Base-by-base conservation (phyloP, 176 grass and related monocot genomes). In the Otatea glauca region DNA sequence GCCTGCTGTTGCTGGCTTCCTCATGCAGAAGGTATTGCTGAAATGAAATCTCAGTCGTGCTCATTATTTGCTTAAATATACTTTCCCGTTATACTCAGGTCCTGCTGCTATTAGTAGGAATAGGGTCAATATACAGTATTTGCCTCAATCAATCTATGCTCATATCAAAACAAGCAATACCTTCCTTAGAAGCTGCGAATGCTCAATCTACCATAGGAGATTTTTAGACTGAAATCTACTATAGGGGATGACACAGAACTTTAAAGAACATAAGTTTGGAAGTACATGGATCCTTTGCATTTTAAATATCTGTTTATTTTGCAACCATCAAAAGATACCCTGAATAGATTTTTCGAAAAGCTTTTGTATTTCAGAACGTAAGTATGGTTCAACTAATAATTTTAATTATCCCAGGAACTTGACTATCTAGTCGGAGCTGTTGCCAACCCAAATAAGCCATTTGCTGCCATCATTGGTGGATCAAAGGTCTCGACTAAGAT, bases 401-500 rank as follows among this genome's bases (percentile, higher is more conserved):
- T 79, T 16, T 11, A 7, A 53, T 83, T 43, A 25, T 53, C 0
- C 5, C 72, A 98, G 93, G 96, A 98, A 90, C 90, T 98, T 79
- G 96, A 98, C 83, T 98, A 98, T 49, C 91, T 98, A 75, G 93
- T 98, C 11, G 96, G 96, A 90, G 96, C 96, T 61, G 91, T 98
- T 51, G 79, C 91, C 71, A 95, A 93, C 69, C 96, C 93, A 29
- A 98, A 92, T 85, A 95, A 91, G 64, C 96, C 96, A 25, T 98
- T 98, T 77, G 96, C 91, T 16, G 96, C 96, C 83, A 98, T 95
- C 42, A 89, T 98, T 85, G 96, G 96, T 88, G 96, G 96, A 73
- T 98, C 96, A 37, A 98, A 98, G 89, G 96, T 98, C 75, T 98
- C 96, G 38, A 81, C 85, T 59, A 98, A 98, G 89, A 98, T 98